A percentile compares a stretch with the other conserved stretches of the same genome.
phyloP scores from a whole-genome alignment of 345 rosid species.

The Abelmoschus esculentus region DNA sequence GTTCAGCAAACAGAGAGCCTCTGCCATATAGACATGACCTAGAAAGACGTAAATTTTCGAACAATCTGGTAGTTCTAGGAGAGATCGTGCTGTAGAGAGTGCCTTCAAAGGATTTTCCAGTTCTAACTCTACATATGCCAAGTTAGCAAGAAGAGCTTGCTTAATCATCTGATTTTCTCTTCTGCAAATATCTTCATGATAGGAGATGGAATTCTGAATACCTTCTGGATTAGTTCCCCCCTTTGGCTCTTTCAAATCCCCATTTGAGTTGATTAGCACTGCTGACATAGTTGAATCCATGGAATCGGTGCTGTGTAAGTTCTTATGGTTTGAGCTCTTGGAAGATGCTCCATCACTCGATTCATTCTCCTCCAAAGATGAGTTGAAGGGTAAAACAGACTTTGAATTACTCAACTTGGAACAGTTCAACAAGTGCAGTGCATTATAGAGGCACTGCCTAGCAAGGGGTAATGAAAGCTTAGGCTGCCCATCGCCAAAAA shows the following conservation, averaged over 20 bases:
- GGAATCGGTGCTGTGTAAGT: slow-evolving; percentile 28
- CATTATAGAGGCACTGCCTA: slow-evolving; percentile 71
- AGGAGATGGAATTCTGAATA: slow-evolving; percentile 51
- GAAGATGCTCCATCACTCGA: slow-evolving; percentile 21
- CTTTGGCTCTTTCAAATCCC: slow-evolving; percentile 69
- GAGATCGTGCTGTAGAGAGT: slow-evolving; percentile 57
- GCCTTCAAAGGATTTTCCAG: slow-evolving; percentile 78
- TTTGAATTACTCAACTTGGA: slow-evolving; percentile 34
- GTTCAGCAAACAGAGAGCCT: slow-evolving; percentile 86
- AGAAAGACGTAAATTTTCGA: slow-evolving; percentile 66
- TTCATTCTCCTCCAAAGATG: slow-evolving; percentile 41
- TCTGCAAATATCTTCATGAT: slow-evolving; percentile 33
- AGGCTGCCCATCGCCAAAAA: slow-evolving; percentile 37
- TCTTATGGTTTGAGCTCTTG: background rate
- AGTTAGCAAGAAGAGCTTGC: slow-evolving; percentile 59
- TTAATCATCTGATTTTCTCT: background rate
- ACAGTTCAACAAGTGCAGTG: slow-evolving; percentile 55
- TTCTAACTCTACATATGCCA: slow-evolving; percentile 85
- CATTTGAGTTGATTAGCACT: slow-evolving; percentile 46
- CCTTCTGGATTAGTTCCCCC: slow-evolving; percentile 63
- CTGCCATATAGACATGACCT: slow-evolving; percentile 81
- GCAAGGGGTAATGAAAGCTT: slow-evolving; percentile 75
- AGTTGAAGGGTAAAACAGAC: slow-evolving; percentile 30
- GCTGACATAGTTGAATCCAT: slow-evolving; percentile 26
- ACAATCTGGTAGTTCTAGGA: slow-evolving; percentile 60